These are phyloP conservation scores for Phytophthora colocasiae DNA, from an alignment of 352 stramenopile species.

Conservation along the genomic window DNA sequence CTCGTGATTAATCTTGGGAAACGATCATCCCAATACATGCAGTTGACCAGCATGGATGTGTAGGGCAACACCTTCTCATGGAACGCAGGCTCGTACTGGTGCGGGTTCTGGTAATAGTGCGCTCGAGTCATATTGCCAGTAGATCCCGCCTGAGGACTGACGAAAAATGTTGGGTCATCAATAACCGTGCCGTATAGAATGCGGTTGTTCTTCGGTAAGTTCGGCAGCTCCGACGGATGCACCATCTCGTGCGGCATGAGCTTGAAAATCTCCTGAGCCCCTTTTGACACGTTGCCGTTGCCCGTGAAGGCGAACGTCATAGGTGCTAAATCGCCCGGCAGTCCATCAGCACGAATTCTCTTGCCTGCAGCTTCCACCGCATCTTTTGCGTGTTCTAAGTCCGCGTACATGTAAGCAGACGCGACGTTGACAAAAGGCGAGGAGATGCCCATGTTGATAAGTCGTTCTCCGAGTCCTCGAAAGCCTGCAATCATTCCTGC, in stretches of 20 bases:
- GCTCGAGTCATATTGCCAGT: constrained; percentile 43
- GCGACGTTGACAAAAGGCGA: constrained; percentile 96
- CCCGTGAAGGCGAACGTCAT: constrained; percentile 95
- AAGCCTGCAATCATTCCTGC: constrained; percentile 96
- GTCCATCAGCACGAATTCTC: constrained; percentile 80
- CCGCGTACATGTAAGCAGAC: constrained; percentile 94
- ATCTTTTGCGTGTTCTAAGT: constrained; percentile 90
- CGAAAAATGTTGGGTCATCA: constrained; percentile 73
- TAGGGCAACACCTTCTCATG: constrained; percentile 91
- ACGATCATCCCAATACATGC: constrained; percentile 97
- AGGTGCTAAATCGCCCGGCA: constrained; percentile 78
- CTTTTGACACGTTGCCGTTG: constrained; percentile 94
- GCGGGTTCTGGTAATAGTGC: constrained; percentile 93
- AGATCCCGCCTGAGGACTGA: constrained; percentile 51
- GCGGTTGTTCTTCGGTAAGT: constrained; percentile 68
- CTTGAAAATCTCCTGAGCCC: constrained; percentile 95
- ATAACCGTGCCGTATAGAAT: constrained; percentile 86
- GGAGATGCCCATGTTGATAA: constrained; percentile 93
- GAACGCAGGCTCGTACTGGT: constrained; percentile 93
- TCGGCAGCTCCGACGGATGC: constrained; percentile 81
- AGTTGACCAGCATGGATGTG: constrained; percentile 94
- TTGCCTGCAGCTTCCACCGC: constrained; percentile 83
- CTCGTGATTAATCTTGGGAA: constrained; percentile 94
- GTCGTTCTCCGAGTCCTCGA: constrained; percentile 92
- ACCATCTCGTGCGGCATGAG: constrained; percentile 96